Base-by-base conservation (phyloP, 495 filamentous ascomycete species). In the Aspergillus egyptiacus region DNA sequence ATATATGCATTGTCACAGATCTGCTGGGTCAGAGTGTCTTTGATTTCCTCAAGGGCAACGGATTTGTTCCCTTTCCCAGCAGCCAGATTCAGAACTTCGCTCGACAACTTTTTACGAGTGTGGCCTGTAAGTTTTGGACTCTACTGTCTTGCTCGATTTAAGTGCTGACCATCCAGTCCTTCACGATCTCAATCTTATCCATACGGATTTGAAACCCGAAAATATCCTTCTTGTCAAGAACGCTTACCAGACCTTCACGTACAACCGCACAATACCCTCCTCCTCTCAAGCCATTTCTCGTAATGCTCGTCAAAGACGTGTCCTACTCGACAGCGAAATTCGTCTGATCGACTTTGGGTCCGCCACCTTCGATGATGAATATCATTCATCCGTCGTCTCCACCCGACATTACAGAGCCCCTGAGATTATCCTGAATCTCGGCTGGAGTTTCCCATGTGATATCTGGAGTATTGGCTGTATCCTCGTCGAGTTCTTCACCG, bases 401-500 rank as follows among this genome's bases (percentile, higher is more conserved):
- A 98, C 93, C 0, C 79, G 93, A 10, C 94, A 98, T 61, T 98
- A 98, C 56, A 82, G 93, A 39, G 93, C 93, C 0, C 94, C 93
- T 0, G 94, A 98, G 61, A 98, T 98, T 59, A 98, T 98, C 41
- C 75, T 98, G 27, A 93, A 94, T 10, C 75, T 97, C 2, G 94
- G 94, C 13, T 98, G 93, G 94, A 96, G 89, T 50, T 96, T 86
- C 63, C 91, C 93, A 0, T 97, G 94, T 60, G 93, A 98, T 59
- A 91, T 98, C 36, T 98, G 93, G 94, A 97, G 91, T 71, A 96
- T 98, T 41, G 94, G 94, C 6, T 98, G 93, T 58, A 98, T 98
- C 52, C 70, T 98, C 33, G 94, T 98, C n/a, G 93, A 98, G 57
- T 98, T 97, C 67, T 98, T 89, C 63, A 98, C 94, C 2, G 93